Percentiles rank a stretch among this genome's conserved stretches.
Evolutionary conservation across 2,329 filamentous ascomycete genomes (phyloP).

Genomic region (Simplicillium sp.): DNA sequence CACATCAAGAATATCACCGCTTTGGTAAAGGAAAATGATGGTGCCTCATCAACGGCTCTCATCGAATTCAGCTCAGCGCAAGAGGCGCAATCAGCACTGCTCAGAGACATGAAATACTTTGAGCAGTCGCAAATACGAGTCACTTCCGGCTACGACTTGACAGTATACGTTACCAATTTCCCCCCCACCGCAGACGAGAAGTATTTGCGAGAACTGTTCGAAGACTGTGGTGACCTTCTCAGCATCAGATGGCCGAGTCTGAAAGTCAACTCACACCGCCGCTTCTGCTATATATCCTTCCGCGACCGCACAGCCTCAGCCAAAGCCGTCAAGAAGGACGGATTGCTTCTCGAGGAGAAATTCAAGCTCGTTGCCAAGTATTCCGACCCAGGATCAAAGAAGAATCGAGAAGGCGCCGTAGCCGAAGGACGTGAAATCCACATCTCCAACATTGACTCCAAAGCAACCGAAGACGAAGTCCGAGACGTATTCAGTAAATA

Average conservation of each 20-base stretch:
- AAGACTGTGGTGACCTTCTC: conserved; percentile 70
- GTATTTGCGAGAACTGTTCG: conserved; percentile 60
- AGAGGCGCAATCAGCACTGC: conserved; percentile 71
- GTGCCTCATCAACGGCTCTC: conserved; percentile 57
- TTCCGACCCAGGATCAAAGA: conserved; percentile 72
- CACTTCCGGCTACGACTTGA: conserved; percentile 64
- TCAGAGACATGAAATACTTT: conserved; percentile 73
- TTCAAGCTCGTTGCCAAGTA: conserved; percentile 69
- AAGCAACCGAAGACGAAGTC: conserved; percentile 58
- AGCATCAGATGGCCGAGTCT: conserved; percentile 85
- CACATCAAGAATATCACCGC: conserved; percentile 70
- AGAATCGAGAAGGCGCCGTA: conserved; percentile 67
- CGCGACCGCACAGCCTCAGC: conserved; percentile 56
- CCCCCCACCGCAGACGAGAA: conserved; percentile 65
- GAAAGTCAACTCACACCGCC: conserved; percentile 76
- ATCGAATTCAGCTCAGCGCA: conserved; percentile 79
- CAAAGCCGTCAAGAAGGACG: conserved; percentile 64
- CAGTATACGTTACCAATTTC: conserved; percentile 86
- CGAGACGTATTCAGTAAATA: conserved; percentile 63
- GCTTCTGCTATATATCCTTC: conserved; percentile 97
- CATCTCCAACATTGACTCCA: conserved; percentile 58
- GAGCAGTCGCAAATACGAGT: conserved; percentile 66
- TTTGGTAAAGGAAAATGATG: conserved; percentile 46
- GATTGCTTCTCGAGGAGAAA: conserved; percentile 56
- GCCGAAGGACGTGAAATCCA: conserved; percentile 85